Percentiles rank a stretch among this genome's conserved stretches.
phyloP scores from a whole-genome alignment of 169 alveolate genomes.

The Eimeria sp. region DNA sequence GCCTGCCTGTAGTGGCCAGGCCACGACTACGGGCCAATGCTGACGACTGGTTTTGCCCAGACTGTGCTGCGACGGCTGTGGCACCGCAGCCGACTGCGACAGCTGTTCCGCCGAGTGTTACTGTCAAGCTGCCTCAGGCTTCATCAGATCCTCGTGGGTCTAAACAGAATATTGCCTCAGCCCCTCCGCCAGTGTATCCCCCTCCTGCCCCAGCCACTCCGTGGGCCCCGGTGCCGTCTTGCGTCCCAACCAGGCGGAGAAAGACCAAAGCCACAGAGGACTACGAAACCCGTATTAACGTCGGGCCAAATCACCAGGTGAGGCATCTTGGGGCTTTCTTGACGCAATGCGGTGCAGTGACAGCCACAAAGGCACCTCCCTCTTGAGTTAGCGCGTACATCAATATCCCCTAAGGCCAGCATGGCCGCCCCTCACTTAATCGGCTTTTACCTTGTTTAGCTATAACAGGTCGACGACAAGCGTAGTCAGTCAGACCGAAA shows the following conservation, averaged over 20 bases:
- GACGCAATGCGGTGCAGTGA: background rate
- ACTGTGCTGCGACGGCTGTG: slow-evolving; percentile 67
- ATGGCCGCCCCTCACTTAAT: background rate
- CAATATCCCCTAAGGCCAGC: background rate
- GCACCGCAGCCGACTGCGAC: slow-evolving; percentile 48
- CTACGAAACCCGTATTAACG: slow-evolving; percentile 62
- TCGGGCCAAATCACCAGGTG: slow-evolving; percentile 70
- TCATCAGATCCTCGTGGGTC: slow-evolving; percentile 15
- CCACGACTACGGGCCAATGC: slow-evolving; percentile 69
- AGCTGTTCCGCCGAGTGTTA: background rate
- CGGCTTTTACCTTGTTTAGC: background rate
- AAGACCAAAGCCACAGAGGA: slow-evolving; percentile 63
- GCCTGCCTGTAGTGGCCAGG: slow-evolving; percentile 78
- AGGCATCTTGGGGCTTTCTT: background rate
- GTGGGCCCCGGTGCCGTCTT: slow-evolving; percentile 51
- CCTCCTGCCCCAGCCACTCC: slow-evolving; percentile 56
- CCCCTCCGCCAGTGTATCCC: slow-evolving; percentile 50
- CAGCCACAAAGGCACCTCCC: background rate
- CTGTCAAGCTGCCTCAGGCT: slow-evolving; percentile 36
- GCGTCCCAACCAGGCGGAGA: slow-evolving; percentile 71
- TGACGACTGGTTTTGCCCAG: slow-evolving; percentile 85
- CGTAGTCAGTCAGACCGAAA: background rate
- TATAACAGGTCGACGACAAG: background rate
- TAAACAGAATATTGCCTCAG: slow-evolving; percentile 16
- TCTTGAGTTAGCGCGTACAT: background rate